Conservation (phyloP, 2,329 filamentous ascomycete genomes). For the Hypoxylon sp. region DNA sequence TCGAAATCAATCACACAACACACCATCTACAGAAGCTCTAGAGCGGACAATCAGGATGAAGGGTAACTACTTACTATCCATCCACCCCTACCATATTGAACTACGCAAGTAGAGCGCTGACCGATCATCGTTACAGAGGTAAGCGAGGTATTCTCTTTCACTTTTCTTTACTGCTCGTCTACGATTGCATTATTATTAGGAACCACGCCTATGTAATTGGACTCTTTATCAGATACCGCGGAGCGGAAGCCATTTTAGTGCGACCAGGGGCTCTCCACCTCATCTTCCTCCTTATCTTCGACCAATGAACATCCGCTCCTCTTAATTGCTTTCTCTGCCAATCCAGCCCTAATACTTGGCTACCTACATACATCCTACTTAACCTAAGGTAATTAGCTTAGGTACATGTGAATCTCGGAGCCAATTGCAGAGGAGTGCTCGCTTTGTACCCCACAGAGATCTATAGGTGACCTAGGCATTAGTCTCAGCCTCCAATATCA, state of each 20-base stretch:
- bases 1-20: not conserved
- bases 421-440: not conserved
- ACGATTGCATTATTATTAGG: not conserved
- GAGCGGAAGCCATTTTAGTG: constrained; percentile 19
- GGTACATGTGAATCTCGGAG: constrained; percentile 14
- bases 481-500: constrained; percentile 2
- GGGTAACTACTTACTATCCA: not conserved
- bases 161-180: no score
- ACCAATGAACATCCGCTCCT: constrained; percentile 23
- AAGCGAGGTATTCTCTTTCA: no score
- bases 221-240: constrained; percentile 16
- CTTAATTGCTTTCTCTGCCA: constrained; percentile 1
- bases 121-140: not conserved
- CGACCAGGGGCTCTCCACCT: constrained; percentile 14
- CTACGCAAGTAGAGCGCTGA: constrained; percentile 1
- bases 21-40: no score
- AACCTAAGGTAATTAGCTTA: constrained; percentile 11
- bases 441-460: constrained; percentile 3
- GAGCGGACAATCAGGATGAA: not conserved
- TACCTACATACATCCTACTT: no score
- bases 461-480: not conserved
- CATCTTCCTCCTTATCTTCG: constrained; percentile 22
- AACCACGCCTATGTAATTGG: constrained; percentile 13
- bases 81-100: not conserved
- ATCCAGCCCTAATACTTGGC: constrained; percentile 7